Evolutionary conservation across 2,329 filamentous ascomycete genomes (phyloP).

Genomic region (Aspergillus sp.): DNA sequence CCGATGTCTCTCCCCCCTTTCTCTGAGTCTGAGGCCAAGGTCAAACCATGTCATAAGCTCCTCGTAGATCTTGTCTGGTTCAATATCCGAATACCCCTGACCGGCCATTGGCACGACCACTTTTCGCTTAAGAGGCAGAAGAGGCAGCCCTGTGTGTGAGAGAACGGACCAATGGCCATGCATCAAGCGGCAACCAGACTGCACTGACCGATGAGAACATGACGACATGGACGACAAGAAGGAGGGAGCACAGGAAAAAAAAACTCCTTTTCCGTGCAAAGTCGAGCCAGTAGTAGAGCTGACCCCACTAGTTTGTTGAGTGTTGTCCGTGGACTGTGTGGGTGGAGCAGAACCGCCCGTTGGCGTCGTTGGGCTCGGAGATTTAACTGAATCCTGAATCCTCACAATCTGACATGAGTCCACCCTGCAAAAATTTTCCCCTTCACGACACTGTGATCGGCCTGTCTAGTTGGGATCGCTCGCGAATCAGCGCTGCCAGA

Average conservation of each 20-base stretch:
- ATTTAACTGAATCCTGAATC: constrained; percentile 2
- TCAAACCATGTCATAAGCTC: constrained; percentile 2
- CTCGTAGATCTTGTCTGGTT: neutral
- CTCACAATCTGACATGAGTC: neutral
- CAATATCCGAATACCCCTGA: neutral
- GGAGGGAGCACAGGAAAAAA: neutral
- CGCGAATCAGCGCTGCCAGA: neutral
- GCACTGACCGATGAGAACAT: neutral
- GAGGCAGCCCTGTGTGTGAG: neutral
- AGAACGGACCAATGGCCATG: neutral
- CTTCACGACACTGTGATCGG: neutral
- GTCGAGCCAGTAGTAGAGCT: too few relatives aligned
- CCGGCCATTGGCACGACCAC: too few relatives aligned
- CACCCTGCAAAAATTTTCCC: too few relatives aligned
- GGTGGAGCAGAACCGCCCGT: constrained; percentile 4
- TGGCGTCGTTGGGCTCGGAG: constrained; percentile 1
- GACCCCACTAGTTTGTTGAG: neutral
- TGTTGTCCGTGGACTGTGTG: neutral
- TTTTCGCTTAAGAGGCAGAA: too few relatives aligned
- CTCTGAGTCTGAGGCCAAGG: neutral
- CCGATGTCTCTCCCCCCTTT: neutral
- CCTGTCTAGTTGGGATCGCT: neutral
- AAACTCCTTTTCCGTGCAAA: neutral
- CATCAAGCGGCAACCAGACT: neutral
- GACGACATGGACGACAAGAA: neutral